phyloP scores from a whole-genome alignment of 805 yeast genomes.

The Ogataea nitratoaversa region DNA sequence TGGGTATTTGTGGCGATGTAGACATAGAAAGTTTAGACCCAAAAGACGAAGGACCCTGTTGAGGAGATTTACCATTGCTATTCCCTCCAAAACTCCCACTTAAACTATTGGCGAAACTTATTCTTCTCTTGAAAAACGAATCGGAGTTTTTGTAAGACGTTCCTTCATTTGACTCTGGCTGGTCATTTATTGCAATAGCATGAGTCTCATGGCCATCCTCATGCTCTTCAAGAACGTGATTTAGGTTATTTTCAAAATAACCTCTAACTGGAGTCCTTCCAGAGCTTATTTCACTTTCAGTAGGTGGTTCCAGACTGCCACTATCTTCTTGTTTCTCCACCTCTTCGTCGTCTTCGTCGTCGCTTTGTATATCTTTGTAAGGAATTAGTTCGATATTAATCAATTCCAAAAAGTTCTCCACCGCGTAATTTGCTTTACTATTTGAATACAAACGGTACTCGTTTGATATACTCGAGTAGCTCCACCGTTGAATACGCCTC shows the following conservation, averaged over 20 bases:
- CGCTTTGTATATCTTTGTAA: slow-evolving; percentile 25
- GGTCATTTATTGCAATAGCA: slow-evolving; percentile 1
- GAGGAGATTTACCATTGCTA: not conserved
- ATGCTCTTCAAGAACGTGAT: slow-evolving; percentile 1
- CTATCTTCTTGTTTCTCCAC: too few species aligned
- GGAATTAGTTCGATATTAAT: slow-evolving; percentile 52
- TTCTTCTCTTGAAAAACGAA: slow-evolving; percentile 4
- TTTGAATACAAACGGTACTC: slow-evolving; percentile 78
- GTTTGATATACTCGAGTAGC: slow-evolving; percentile 72
- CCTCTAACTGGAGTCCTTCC: too few species aligned
- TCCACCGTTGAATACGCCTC: slow-evolving; percentile 85
- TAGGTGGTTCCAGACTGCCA: too few species aligned
- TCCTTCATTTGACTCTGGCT: not conserved
- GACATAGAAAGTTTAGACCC: slow-evolving; percentile 48
- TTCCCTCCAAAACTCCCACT: not conserved
- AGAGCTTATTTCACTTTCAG: too few species aligned
- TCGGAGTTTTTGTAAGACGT: not conserved
- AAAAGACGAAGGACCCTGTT: slow-evolving; percentile 3
- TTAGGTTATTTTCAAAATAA: slow-evolving; percentile 1
- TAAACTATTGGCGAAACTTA: slow-evolving; percentile 3
- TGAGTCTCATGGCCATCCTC: not conserved
- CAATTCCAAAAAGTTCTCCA: slow-evolving; percentile 79
- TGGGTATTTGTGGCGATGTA: slow-evolving; percentile 69
- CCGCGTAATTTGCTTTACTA: slow-evolving; percentile 67
- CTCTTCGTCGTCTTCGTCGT: slow-evolving; percentile 6